These are phyloP conservation scores for Thalassiosira profunda DNA, from an alignment of 108 stramenopile species.

Conservation along the genomic window DNA sequence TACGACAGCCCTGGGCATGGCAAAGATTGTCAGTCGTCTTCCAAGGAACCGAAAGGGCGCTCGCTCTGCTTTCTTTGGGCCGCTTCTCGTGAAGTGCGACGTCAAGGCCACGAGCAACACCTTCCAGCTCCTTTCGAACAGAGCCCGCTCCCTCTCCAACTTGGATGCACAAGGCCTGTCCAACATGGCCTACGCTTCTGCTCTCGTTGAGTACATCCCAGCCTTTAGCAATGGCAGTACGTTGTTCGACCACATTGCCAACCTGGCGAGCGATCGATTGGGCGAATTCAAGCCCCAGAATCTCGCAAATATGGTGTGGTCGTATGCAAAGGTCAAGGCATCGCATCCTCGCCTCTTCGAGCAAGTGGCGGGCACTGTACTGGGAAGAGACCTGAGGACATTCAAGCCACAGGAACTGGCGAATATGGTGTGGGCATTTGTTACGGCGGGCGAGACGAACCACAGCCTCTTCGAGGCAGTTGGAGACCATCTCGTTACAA, in stretches of 20 bases:
- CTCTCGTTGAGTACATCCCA: background rate
- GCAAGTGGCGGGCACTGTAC: background rate
- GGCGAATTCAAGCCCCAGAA: constrained; percentile 23
- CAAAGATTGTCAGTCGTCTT: no score
- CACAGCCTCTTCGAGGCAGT: constrained; percentile 6
- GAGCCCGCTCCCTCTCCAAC: background rate
- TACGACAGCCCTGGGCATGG: no score
- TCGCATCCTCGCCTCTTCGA: constrained; percentile 1
- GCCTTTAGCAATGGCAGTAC: background rate
- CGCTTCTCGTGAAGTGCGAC: no score
- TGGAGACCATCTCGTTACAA: constrained; percentile 35
- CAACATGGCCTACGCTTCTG: background rate
- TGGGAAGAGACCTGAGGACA: no score
- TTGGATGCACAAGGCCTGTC: background rate
- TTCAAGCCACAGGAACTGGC: constrained; percentile 86
- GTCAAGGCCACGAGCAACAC: no score
- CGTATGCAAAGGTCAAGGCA: constrained; percentile 6
- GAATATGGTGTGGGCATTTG: constrained; percentile 77
- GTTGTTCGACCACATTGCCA: no score
- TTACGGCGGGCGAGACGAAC: constrained; percentile 40
- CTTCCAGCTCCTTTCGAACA: no score
- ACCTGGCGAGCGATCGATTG: no score
- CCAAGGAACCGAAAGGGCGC: no score
- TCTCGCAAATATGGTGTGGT: constrained; percentile 13
- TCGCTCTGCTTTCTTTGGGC: no score